A percentile compares a stretch with the other conserved stretches of the same genome.
Conservation (phyloP, 176 grass and related monocot genomes). For the Lolium multiflorum region DNA sequence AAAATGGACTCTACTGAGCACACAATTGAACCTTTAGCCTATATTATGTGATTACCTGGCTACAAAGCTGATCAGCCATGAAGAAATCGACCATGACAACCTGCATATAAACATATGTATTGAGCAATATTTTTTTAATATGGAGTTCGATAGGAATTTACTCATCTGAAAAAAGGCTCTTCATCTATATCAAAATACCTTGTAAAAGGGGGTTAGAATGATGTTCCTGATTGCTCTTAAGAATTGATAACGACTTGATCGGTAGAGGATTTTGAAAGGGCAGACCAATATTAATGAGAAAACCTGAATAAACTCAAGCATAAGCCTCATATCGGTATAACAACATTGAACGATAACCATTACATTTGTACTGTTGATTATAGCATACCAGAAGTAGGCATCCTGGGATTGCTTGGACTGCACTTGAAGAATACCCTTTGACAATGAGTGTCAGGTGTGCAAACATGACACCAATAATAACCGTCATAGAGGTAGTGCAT, state of each 20-base stretch:
- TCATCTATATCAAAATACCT: constrained; percentile 60
- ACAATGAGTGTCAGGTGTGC: constrained; percentile 69
- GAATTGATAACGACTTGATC: constrained; percentile 83
- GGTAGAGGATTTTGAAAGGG: constrained; percentile 82
- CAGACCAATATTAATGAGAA: constrained; percentile 80
- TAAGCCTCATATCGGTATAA: constrained; percentile 11
- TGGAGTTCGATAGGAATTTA: constrained; percentile 22
- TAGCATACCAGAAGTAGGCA: constrained; percentile 78
- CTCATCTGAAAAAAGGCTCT: background rate
- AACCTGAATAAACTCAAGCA: constrained; percentile 57
- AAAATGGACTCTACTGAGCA: constrained; percentile 31
- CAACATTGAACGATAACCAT: constrained; percentile 12
- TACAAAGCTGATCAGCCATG: constrained; percentile 99
- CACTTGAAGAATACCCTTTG: constrained; percentile 68
- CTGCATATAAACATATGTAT: constrained; percentile 47
- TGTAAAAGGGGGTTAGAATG: constrained; percentile 91
- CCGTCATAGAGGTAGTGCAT: constrained; percentile 75
- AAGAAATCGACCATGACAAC: constrained; percentile 99
- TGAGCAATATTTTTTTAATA: constrained; percentile 35
- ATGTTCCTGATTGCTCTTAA: constrained; percentile 89
- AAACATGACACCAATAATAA: constrained; percentile 87
- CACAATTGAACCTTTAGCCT: constrained; percentile 24
- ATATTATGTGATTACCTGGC: constrained; percentile 66
- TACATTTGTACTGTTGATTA: constrained; percentile 29
- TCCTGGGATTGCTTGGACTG: constrained; percentile 94